Conservation (phyloP, 2,329 filamentous ascomycete genomes). For the Penicillium expansum region DNA sequence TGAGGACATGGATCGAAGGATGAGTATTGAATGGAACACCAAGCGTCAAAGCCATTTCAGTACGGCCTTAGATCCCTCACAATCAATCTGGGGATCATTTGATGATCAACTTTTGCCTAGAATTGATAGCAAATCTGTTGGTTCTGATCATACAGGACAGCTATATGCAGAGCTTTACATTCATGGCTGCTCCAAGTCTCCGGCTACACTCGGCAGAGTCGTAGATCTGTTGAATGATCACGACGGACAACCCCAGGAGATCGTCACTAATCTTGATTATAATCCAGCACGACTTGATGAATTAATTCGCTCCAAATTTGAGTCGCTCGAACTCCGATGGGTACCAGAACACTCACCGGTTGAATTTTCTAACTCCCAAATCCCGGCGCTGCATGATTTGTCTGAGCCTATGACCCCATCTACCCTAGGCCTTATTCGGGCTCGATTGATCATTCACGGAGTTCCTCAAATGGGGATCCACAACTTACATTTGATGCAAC, state of each 20-base stretch:
- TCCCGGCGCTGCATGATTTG: constrained; percentile 11
- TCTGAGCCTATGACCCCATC: constrained; percentile 19
- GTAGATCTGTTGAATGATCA: constrained; percentile 35
- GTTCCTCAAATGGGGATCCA: constrained; percentile 18
- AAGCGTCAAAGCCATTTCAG: constrained; percentile 19
- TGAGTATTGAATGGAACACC: constrained; percentile 33
- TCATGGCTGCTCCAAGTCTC: constrained; percentile 34
- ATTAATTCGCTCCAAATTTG: background rate
- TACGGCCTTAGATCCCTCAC: constrained; percentile 8
- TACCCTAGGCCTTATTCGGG: constrained; percentile 34
- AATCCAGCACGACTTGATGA: background rate
- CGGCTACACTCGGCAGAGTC: constrained; percentile 25
- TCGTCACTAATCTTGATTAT: constrained; percentile 2
- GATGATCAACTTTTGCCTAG: constrained; percentile 23
- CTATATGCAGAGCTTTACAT: constrained; percentile 28
- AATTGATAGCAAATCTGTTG: constrained; percentile 26
- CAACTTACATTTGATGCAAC: constrained; percentile 36
- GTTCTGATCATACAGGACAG: constrained; percentile 25
- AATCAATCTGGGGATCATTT: constrained; percentile 17
- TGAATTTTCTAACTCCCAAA: constrained; percentile 25
- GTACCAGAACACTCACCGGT: constrained; percentile 34
- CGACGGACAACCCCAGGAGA: constrained; percentile 25
- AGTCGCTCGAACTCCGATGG: constrained; percentile 31
- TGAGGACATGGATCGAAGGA: constrained; percentile 28
- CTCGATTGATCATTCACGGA: constrained; percentile 23